Base-by-base conservation (phyloP, 2,329 filamentous ascomycete species). In the Pseudogymnoascus sp. region DNA sequence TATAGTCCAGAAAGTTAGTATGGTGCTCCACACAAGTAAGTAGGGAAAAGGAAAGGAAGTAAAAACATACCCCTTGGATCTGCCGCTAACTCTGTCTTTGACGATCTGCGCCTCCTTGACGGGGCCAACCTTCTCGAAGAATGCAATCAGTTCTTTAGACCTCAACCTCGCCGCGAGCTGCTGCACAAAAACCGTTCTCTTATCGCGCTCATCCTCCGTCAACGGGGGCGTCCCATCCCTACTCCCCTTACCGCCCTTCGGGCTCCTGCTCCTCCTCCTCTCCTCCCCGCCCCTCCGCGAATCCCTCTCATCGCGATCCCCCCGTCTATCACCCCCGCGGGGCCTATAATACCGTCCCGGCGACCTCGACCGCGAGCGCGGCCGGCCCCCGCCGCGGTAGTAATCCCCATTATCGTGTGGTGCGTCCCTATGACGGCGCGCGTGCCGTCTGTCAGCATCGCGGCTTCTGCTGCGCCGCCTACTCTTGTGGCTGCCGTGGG, bases 61-160 rank as follows among this genome's bases (percentile, higher is more conserved):
- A 59, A 14, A 59, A 61, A 65, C 89, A 73, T 81, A 96, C 93
- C 94, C 94, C 82, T 99, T 99, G 66, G 92, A 97, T 77, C 94
- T 90, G 70, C 92, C 91, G 78, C 92, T 97, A 66, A 99, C 92
- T 66, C 94, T 86, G 71, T 99, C 94, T 77, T 97, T 97, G 61
- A 99, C 94, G 72, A 99, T 99, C 79, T 97, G 94, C 60, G 94
- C 94, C 75, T 97, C 94, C 70, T 94, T 95, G 62, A 99, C 94
- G 39, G 90, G 87, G 66, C 94, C 94, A 70, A 94, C 89, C 77
- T 93, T 92, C 75, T 96, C 91, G 72, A 99, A 99, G 75, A 99
- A 99, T 65, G 87, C 84, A 75, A 95, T 93, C 66, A 99, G 82
- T 75, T 97, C 92, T 72, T 91, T 92, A 62, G 91, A 96, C 69